Evolutionary conservation across 2,329 filamentous ascomycete species (phyloP).

Genomic region (Xenosphaeropsis pyriputrescens): DNA sequence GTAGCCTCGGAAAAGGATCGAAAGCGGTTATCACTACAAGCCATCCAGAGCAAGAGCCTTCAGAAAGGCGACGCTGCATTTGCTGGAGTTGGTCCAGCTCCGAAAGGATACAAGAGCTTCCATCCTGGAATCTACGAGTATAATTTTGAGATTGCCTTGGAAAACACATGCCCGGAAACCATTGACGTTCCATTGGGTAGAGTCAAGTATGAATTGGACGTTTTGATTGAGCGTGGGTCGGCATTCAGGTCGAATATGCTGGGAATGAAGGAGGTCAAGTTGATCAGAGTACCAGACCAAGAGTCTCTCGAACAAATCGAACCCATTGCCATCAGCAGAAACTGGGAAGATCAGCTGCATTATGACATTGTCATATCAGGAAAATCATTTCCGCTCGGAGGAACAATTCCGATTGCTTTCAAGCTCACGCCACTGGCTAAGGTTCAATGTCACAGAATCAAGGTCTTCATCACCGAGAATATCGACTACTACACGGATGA

Average conservation of each 20-base stretch:
- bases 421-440: slow-evolving; percentile 62
- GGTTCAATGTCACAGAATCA: slow-evolving; percentile 61
- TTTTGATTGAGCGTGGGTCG: slow-evolving; percentile 52
- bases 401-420: slow-evolving; percentile 61
- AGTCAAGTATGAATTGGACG: slow-evolving; percentile 57
- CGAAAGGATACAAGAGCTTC: slow-evolving; percentile 59
- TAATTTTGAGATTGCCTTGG: slow-evolving; percentile 71
- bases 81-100: slow-evolving; percentile 34
- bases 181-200: slow-evolving; percentile 57
- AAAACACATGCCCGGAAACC: slow-evolving; percentile 59
- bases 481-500: slow-evolving; percentile 57
- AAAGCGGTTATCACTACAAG: slow-evolving; percentile 49
- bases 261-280: slow-evolving; percentile 49
- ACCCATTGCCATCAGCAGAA: slow-evolving; percentile 60
- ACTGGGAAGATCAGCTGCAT: slow-evolving; percentile 63
- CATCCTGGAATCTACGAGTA: slow-evolving; percentile 24
- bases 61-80: slow-evolving; percentile 43
- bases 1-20: slow-evolving; percentile 10
- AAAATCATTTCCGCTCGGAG: slow-evolving; percentile 59
- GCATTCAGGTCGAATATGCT: slow-evolving; percentile 56
- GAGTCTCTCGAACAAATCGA: slow-evolving; percentile 59
- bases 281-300: slow-evolving; percentile 56
- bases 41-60: slow-evolving; percentile 53
- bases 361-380: slow-evolving; percentile 69
- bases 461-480: slow-evolving; percentile 59